These are phyloP conservation scores for Alopecurus myosuroides DNA, from an alignment of 176 grass and related monocot species.

Conservation along the genomic window DNA sequence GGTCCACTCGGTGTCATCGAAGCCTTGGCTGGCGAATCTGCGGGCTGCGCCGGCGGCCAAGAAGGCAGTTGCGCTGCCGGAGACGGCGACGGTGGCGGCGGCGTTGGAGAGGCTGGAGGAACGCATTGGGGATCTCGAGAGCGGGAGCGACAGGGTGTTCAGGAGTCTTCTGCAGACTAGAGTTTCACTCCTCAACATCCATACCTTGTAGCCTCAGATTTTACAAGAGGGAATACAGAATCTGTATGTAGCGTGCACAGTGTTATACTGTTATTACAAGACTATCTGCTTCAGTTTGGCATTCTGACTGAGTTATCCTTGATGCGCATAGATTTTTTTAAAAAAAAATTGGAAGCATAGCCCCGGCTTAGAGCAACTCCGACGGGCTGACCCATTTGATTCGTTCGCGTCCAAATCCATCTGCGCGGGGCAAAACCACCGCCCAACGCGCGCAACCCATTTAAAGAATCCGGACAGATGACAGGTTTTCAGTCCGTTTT, in stretches of 20 bases:
- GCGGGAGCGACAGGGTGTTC: background rate
- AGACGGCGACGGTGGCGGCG: slow-evolving; percentile 8
- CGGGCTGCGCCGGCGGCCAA: background rate
- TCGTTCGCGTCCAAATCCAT: too few species aligned
- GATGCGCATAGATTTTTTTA: too few species aligned
- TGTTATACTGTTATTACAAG: too few species aligned
- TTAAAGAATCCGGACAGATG: too few species aligned
- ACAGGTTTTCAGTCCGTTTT: too few species aligned
- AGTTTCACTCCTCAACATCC: slow-evolving; percentile 9
- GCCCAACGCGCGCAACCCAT: too few species aligned
- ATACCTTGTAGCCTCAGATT: background rate
- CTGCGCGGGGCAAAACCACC: too few species aligned
- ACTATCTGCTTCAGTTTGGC: too few species aligned
- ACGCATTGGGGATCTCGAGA: background rate
- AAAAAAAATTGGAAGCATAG: too few species aligned
- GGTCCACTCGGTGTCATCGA: background rate
- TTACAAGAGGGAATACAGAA: background rate
- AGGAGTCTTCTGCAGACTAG: background rate
- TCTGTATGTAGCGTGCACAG: background rate
- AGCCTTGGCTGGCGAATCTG: slow-evolving; percentile 6
- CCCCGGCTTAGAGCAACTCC: too few species aligned
- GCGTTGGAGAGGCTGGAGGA: slow-evolving; percentile 1
- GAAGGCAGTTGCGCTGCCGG: background rate
- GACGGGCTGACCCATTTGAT: too few species aligned
- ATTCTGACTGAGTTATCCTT: too few species aligned